Evolutionary conservation across 2,329 filamentous ascomycete species (phyloP).

Genomic region (Claviceps lovelessii): DNA sequence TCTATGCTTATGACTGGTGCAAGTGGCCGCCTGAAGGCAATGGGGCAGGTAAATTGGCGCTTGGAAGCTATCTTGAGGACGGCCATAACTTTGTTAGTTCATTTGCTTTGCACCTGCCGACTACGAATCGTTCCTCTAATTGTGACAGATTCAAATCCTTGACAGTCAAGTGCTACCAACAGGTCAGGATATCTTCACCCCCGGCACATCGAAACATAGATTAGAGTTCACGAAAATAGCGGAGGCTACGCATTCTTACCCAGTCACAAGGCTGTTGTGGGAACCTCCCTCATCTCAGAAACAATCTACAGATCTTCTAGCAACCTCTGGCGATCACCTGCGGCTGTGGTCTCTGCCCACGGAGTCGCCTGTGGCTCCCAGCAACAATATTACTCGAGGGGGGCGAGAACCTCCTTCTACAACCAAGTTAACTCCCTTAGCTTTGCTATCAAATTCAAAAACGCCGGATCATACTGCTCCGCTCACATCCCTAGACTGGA

Average conservation of each 20-base stretch:
- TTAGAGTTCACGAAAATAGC: slow-evolving; percentile 88
- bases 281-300: slow-evolving; percentile 91
- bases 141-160: slow-evolving; percentile 77
- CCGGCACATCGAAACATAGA: slow-evolving; percentile 57
- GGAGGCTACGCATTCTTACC: slow-evolving; percentile 94
- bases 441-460: slow-evolving; percentile 91
- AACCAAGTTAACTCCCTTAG: slow-evolving; percentile 79
- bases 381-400: slow-evolving; percentile 54
- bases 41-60: slow-evolving; percentile 78
- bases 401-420: slow-evolving; percentile 41
- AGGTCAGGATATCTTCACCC: slow-evolving; percentile 51
- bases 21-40: slow-evolving; percentile 80
- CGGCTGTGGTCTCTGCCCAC: slow-evolving; percentile 83
- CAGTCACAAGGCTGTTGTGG: slow-evolving; percentile 89
- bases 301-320: slow-evolving; percentile 84
- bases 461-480: slow-evolving; percentile 96
- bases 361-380: slow-evolving; percentile 39
- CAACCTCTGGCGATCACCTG: slow-evolving; percentile 88
- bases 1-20: slow-evolving; percentile 98
- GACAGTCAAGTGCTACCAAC: slow-evolving; percentile 69
- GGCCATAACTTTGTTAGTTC: slow-evolving; percentile 83
- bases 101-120: not conserved
- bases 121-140: slow-evolving; percentile 2
- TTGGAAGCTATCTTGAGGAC: slow-evolving; percentile 94
- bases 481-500: slow-evolving; percentile 94